Evolutionary conservation across 768 basidiomycete species (phyloP), one percentile per base, ranked within the genome.

Genomic region (Leucogyrophana mollusca): DNA sequence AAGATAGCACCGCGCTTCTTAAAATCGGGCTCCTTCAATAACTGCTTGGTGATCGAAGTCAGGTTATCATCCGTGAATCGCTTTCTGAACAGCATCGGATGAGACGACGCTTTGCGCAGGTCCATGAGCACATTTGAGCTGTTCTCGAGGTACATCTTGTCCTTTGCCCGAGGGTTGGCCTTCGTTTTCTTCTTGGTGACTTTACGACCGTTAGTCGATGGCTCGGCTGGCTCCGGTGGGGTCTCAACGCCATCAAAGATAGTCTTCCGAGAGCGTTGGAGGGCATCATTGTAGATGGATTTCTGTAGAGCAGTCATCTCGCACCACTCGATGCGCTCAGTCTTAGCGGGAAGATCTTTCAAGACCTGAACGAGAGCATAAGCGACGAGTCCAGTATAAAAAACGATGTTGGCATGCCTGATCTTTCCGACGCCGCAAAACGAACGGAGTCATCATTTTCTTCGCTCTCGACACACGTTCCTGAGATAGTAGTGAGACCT

Each of bases 361-460:
- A 98, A 76, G 5, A 99, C 95, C 87, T 93, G 51, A 3, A 17
- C 3, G 22, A 49, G 35, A 41, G 37, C n/a, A 16, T 30, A 23
- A 45, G 22, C 43, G 24, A 43, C 34, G 44, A 24, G 39, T 10
- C 18, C 6, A 16, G 25, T 16, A 37, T 33, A 16, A 36, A 10
- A 34, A 21, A 22, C 14, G 18, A 23, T n/a, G 11, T 13, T 4
- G 14, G 50, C 72, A 40, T 57, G 82, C 90, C 71, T 96, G 94
- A 57, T 94, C 93, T 68, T 99, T 99, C 56, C 94, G 80, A 48
- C 96, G 80, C n/a, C 96, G 87, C 16, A 99, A 75, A 18, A 98
- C 94, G 64, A 99, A 99, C 0, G 96, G 96, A 6, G 93, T 96
- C 89, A 99, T 93, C 94, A 99, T 97, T 65, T 92, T 93, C 71